Conservation (phyloP, 306 rosid genomes). For the Abrus precatorius region DNA sequence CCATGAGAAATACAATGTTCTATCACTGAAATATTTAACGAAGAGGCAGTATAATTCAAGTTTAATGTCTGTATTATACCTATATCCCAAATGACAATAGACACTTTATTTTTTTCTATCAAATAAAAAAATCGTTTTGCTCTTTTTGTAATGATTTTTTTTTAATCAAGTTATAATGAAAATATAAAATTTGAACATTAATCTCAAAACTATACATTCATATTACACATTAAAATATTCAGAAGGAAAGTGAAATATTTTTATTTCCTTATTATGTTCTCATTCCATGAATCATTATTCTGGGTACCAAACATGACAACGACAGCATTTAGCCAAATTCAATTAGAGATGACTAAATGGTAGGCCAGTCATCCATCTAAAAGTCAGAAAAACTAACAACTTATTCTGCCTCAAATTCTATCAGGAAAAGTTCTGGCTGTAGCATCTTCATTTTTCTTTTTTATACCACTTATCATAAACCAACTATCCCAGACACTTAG, state of each 20-base stretch:
- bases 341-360: background rate
- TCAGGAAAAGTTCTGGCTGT: background rate
- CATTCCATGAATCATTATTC: slow-evolving; percentile 7
- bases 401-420: background rate
- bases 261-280: background rate
- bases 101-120: background rate
- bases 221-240: background rate
- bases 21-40: background rate
- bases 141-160: background rate
- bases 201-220: slow-evolving; percentile 15
- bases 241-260: background rate
- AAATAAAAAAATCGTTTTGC: background rate
- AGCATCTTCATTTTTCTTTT: background rate
- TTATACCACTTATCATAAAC: background rate
- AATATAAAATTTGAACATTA: background rate
- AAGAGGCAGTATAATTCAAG: background rate
- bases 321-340: background rate
- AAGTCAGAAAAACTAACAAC: background rate
- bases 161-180: background rate
- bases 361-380: background rate
- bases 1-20: background rate
- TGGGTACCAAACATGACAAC: background rate
- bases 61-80: background rate
- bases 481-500: background rate
- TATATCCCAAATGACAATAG: background rate